phyloP scores from a whole-genome alignment of 257 asterid species.

The Osmanthus fragrans region DNA sequence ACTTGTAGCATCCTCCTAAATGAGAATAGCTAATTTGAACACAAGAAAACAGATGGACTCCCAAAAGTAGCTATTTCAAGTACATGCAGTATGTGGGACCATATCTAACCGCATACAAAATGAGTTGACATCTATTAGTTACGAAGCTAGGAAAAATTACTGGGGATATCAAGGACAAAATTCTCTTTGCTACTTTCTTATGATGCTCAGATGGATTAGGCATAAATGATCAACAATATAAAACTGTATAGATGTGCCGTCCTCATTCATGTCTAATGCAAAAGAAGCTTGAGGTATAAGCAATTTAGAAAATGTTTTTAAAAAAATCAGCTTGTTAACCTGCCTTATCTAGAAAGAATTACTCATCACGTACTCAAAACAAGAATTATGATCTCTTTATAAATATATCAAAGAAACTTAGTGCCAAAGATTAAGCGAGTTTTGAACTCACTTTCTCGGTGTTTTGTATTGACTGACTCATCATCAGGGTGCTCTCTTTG shows the following conservation, averaged over 20 bases:
- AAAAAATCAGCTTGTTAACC: not conserved
- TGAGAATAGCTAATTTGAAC: not conserved
- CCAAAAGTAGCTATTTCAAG: not conserved
- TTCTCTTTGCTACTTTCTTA: not conserved
- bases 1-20: no score
- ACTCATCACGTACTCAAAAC: not conserved
- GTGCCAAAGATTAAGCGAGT: not conserved
- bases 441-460: slow-evolving; percentile 70
- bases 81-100: not conserved
- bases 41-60: not conserved
- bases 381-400: not conserved
- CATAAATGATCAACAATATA: not conserved
- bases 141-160: not conserved
- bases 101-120: not conserved
- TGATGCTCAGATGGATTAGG: not conserved
- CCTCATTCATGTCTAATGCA: not conserved
- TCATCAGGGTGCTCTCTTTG: slow-evolving; percentile 82
- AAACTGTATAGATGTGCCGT: not conserved
- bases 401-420: not conserved
- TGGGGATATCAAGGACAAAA: not conserved
- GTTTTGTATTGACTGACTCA: slow-evolving; percentile 78
- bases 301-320: no score
- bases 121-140: not conserved
- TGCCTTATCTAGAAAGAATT: no score
- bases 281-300: not conserved